Evolutionary conservation across 345 rosid species (phyloP), one percentile per base, ranked within the genome.

Genomic region (Punica granatum): DNA sequence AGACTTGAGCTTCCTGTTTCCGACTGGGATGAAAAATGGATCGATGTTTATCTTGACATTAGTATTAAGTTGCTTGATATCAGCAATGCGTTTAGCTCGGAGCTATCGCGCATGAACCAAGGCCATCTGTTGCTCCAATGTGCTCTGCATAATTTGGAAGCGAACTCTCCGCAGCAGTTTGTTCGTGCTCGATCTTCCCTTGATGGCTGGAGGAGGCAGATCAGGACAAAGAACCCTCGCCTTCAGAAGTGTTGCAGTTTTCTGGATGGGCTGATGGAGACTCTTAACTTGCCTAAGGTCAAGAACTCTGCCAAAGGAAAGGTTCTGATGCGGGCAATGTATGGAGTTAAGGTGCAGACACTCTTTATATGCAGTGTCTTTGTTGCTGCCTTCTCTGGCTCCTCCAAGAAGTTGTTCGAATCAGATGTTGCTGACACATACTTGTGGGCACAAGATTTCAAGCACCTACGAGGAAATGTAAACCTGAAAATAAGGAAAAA

Each of bases 11-110:
- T 63, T 39, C 66, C 66, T n/a, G 66, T 63, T 3, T 15, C 44
- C 7, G 87, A 85, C 68, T 92, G 98, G 98, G 96, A 90, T 48
- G 96, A 86, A 69, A 84, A 90, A 60, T 92, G 98, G 98, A 84
- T 92, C 51, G 94, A 88, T 71, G 85, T 90, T 42, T 92, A 92
- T 83, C 76, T 92, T 62, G 92, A 92, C 77, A 78, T 92, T 56
- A 92, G 96, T 23, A 90, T 87, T 72, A 92, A 87, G 80, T 63
- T 92, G 75, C 90, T 92, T 49, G 98, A 92, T 71, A 81, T 92
- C 31, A 85, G 92, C 69, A 86, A 72, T 66, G 90, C 83, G 9
- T 87, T 88, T 63, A 90, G 93, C 82, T 90, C 98, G 0, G 93
- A 84, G 84, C 81, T 92, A 48, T 66, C 92, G 1, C 71, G 89